phyloP scores from a whole-genome alignment of 441 rosid genomes.

The Sinapis alba region DNA sequence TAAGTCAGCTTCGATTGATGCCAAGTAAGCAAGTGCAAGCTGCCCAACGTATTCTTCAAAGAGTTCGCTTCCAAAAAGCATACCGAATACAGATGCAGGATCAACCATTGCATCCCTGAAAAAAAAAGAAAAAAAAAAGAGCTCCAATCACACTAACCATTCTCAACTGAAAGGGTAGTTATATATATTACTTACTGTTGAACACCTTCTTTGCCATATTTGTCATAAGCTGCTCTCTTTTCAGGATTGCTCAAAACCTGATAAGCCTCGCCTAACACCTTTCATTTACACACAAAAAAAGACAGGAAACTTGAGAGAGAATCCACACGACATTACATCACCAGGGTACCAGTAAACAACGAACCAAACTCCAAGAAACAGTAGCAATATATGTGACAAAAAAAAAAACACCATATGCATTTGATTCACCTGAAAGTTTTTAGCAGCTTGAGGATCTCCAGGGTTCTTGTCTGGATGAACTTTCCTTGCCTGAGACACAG shows the following conservation, averaged over 20 bases:
- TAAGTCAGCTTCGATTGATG: slow-evolving; percentile 61
- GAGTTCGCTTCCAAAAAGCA: slow-evolving; percentile 90
- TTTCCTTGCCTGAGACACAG: slow-evolving; percentile 59
- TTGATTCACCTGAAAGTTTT: slow-evolving; percentile 75
- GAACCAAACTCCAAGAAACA: background rate
- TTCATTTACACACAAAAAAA: slow-evolving; percentile 1
- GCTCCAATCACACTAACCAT: background rate
- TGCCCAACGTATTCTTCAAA: slow-evolving; percentile 96
- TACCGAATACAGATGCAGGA: slow-evolving; percentile 91
- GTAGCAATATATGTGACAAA: background rate
- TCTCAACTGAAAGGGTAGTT: background rate
- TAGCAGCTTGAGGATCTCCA: slow-evolving; percentile 84
- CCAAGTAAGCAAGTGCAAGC: slow-evolving; percentile 71
- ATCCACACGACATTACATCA: background rate
- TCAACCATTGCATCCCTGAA: slow-evolving; percentile 85
- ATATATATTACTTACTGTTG: slow-evolving; percentile 54
- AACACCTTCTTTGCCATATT: slow-evolving; percentile 83
- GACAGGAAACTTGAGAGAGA: slow-evolving; percentile 12
- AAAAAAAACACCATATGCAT: background rate
- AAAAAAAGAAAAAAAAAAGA: background rate
- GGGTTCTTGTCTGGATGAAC: slow-evolving; percentile 98
- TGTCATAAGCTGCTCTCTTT: slow-evolving; percentile 88
- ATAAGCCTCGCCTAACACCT: slow-evolving; percentile 94
- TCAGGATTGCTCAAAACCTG: slow-evolving; percentile 90
- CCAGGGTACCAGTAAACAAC: background rate